phyloP scores from a whole-genome alignment of 768 basidiomycete genomes.

The Termitomyces sp. region DNA sequence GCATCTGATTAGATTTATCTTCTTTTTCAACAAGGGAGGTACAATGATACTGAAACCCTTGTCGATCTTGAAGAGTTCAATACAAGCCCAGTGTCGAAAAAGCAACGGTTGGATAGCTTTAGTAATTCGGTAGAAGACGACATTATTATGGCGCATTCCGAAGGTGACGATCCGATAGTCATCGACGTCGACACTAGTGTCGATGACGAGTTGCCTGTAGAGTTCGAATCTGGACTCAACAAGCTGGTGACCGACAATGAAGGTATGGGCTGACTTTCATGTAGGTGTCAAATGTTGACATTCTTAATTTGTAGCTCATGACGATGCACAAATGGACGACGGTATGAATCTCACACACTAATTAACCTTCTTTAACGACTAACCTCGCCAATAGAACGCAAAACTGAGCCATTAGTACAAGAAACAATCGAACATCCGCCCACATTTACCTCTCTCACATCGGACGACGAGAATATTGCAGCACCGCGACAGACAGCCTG shows the following conservation, averaged over 20 bases:
- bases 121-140: background rate
- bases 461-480: background rate
- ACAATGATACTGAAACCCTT: background rate
- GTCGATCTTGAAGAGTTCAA: background rate
- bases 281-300: background rate
- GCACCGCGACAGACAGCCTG: background rate
- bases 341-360: background rate
- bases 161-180: background rate
- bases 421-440: background rate
- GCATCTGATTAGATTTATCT: background rate
- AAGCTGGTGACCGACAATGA: background rate
- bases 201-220: background rate
- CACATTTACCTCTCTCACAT: background rate
- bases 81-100: background rate
- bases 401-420: background rate
- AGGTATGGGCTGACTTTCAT: background rate
- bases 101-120: background rate
- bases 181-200: background rate
- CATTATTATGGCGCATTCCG: background rate
- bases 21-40: background rate
- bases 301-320: background rate
- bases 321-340: background rate
- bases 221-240: background rate
- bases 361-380: background rate
- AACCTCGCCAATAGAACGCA: background rate